Base-by-base conservation (phyloP, 768 basidiomycete genomes). In the Lyophyllum atratum region DNA sequence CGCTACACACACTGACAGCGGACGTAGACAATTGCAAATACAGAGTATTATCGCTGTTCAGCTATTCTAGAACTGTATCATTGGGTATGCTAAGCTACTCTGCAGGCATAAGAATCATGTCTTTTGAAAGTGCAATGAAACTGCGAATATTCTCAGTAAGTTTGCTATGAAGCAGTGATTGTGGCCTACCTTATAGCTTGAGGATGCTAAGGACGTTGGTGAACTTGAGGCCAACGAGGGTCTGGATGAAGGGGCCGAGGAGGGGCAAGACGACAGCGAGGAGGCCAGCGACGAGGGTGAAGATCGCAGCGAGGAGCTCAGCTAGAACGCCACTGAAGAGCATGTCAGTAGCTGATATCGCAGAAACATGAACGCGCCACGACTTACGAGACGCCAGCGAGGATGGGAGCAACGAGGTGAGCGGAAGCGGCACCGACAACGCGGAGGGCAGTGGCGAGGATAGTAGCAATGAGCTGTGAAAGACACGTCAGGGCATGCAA, bases 281-380 rank as follows among this genome's bases (percentile, higher is more conserved):
- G 24, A 70, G 57, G 14, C 53, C 62, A n/a, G 57, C 60, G 4
- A 69, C 65, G 8, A 67, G 34, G 10, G 14, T 12, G 28, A 68
- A 49, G 28, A 68, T 55, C 10, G 60, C 28, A 8, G 15, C 24
- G 3, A 62, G 39, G 43, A 66, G 56, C n/a, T 56, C 52, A 3
- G 24, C 50, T 17, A 59, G 26, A 12, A 60, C 45, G 21, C 28
- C 39, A 24, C 60, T 56, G 45, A 25, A 50, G 17, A 45, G 6
- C 5, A 31, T 11, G 11, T 31, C 29, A 31, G 11, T 31, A 28
- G 19, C 22, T 6, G 5, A 33, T 19, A 15, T 6, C 24, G 4
- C 7, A 42, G 29, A 45, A 24, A 17, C 3, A 19, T 31, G 28
- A 9, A 10, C 6, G 28, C 17, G 22, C 21, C 5, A 11, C 40